These are phyloP conservation scores for Platanthera guangdongensis DNA, from an alignment of 106 monocot species.

Conservation along the genomic window DNA sequence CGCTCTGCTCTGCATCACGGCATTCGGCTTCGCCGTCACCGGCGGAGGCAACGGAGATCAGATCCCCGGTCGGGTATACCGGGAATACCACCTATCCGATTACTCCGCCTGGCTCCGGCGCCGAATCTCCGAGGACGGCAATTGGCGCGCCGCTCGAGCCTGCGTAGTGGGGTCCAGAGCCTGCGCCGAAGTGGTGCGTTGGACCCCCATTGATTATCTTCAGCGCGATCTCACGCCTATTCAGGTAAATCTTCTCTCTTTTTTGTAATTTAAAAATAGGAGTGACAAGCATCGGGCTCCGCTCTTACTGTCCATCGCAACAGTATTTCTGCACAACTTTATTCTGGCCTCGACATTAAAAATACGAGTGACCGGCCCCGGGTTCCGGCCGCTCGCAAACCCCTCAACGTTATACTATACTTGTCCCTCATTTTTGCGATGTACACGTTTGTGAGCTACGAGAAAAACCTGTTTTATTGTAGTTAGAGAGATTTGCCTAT, in stretches of 20 bases:
- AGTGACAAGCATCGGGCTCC: too few species aligned
- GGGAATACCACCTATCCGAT: conserved; percentile 55
- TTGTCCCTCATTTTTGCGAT: too few species aligned
- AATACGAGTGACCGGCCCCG: too few species aligned
- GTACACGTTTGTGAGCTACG: too few species aligned
- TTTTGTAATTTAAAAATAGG: not conserved
- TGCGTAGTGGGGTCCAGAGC: conserved; percentile 63
- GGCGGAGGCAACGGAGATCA: conserved; percentile 47
- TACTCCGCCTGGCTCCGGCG: conserved; percentile 70
- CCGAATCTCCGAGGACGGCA: conserved; percentile 26
- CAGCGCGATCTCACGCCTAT: conserved; percentile 65
- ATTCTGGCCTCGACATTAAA: too few species aligned
- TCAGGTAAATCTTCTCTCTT: conserved; percentile 34
- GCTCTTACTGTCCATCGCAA: too few species aligned
- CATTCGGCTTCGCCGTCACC: conserved; percentile 80
- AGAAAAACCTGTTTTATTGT: too few species aligned
- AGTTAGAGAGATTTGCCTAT: too few species aligned
- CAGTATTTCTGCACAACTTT: too few species aligned
- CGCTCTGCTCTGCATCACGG: conserved; percentile 45
- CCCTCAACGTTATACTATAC: too few species aligned
- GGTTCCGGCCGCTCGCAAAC: too few species aligned
- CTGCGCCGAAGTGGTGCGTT: conserved; percentile 45
- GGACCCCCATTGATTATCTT: conserved; percentile 85
- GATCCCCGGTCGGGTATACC: conserved; percentile 60
- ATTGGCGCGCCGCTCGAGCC: conserved; percentile 47